Base-by-base conservation (phyloP, 495 filamentous ascomycete genomes). In the Haplographium delicatum region DNA sequence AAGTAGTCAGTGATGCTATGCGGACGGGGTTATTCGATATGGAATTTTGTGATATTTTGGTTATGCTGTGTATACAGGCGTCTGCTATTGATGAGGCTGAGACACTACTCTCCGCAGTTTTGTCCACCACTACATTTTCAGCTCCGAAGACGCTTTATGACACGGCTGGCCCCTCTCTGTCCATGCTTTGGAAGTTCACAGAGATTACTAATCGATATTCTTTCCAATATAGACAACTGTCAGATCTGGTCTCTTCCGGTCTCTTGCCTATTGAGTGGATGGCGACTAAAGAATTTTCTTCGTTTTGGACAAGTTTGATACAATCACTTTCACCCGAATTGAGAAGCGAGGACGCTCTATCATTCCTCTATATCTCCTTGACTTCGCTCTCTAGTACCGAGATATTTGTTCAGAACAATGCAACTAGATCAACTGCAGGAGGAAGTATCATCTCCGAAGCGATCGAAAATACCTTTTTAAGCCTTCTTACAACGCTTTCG, bases 1-100 rank as follows among this genome's bases (percentile, higher is more conserved):
- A 68, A 27, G 65, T 85, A 26, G 59, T 91, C 24, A 70, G 68
- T 22, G 66, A 73, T 8, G 80, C 83, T 53, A 73, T 82, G 34
- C 37, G 51, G 11, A 74, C 78, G n/a, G 65, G 64, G n/a, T 28
- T 72, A 8, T 28, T 79, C 18, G 62, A 65, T n/a, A 54, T 67
- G 15, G 50, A 68, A 15, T 64, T 74, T 10, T 65, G 64, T 18
- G 57, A 56, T 39, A 30, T 67, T 13, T 46, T 79, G 2, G 60
- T 78, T 20, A 54, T 63, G 20, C 55, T 78, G 11, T 79, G 72
- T 24, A 51, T 66, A 2, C 53, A 67, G 30, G 51, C 60, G 23
- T 56, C 63, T 8, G 65, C 71, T 2, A 43, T 54, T 2, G 56
- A 57, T 9, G 77, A 79, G 53, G 73, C 66, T 15, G 60, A 63